Conservation (phyloP, 2,329 filamentous ascomycete genomes). For the Peltaster fructicola region DNA sequence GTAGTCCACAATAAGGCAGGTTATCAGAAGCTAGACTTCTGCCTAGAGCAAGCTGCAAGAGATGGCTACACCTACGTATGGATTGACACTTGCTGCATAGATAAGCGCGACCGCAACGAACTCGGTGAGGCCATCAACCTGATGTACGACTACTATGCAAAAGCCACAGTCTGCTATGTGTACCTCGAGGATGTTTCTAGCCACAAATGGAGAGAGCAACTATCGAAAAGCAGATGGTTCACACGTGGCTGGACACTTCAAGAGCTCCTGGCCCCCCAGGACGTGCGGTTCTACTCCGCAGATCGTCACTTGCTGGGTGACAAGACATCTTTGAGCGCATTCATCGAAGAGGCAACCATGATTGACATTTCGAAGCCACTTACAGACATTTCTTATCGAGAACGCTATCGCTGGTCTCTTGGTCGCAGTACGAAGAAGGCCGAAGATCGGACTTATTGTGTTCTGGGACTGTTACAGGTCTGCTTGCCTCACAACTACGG, state of each 20-base stretch:
- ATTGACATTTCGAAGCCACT: no score
- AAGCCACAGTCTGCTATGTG: conserved; percentile 7
- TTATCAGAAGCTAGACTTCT: conserved; percentile 4
- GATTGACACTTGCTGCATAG: conserved; percentile 8
- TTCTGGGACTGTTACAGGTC: conserved; percentile 28
- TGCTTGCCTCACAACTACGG: conserved; percentile 29
- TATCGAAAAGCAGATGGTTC: conserved; percentile 8
- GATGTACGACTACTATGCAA: conserved; percentile 5
- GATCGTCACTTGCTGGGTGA: conserved; percentile 7
- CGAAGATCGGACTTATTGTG: conserved; percentile 28
- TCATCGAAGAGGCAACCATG: no score
- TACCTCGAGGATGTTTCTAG: conserved; percentile 5
- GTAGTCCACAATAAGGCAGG: conserved; percentile 2
- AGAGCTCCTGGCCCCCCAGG: conserved; percentile 9
- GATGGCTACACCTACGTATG: conserved; percentile 1
- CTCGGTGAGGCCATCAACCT: conserved; percentile 6
- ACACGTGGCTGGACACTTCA: conserved; percentile 12
- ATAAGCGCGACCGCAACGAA: conserved; percentile 7
- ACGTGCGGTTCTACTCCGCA: conserved; percentile 7
- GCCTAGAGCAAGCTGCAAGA: conserved; percentile 1
- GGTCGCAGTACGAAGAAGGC: conserved; percentile 6
- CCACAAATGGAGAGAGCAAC: conserved; percentile 1
- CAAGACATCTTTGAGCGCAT: no score
- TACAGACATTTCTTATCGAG: no score
- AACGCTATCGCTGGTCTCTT: no score